Evolutionary conservation across 306 rosid species (phyloP).

Genomic region (Cercis canadensis): DNA sequence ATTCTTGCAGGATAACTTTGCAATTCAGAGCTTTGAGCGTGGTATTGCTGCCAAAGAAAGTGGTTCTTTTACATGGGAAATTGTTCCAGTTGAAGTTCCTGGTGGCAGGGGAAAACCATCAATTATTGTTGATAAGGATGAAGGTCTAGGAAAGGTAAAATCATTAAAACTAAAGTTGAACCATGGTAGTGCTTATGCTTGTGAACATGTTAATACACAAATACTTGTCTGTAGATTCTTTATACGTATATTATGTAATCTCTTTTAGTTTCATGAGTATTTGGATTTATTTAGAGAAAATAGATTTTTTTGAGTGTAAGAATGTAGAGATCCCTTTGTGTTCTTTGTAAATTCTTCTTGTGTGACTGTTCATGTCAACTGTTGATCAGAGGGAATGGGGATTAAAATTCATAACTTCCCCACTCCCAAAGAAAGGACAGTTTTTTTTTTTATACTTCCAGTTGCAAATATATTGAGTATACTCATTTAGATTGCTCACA

Average conservation of each 20-base stretch:
- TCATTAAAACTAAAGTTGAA: constrained; percentile 21
- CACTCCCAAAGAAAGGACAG: constrained; percentile 9
- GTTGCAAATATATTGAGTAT: constrained; percentile 10
- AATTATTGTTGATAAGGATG: constrained; percentile 77
- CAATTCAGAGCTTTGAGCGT: constrained; percentile 91
- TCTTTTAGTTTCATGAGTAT: constrained; percentile 18
- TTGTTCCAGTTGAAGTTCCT: constrained; percentile 92
- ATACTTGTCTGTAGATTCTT: constrained; percentile 17
- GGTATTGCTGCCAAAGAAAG: constrained; percentile 87
- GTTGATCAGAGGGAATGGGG: constrained; percentile 3
- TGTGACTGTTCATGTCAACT: not conserved
- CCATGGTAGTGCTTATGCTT: constrained; percentile 28
- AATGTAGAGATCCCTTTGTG: constrained; percentile 12
- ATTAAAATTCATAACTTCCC: constrained; percentile 15
- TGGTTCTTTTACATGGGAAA: constrained; percentile 89
- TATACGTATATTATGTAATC: constrained; percentile 5
- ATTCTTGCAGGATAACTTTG: constrained; percentile 72
- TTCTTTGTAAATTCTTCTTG: constrained; percentile 7
- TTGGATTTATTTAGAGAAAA: constrained; percentile 16
- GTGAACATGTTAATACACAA: not conserved
- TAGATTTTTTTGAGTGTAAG: constrained; percentile 19
- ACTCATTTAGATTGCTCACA: constrained; percentile 4
- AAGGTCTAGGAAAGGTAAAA: constrained; percentile 90
- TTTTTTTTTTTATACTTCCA: constrained; percentile 16
- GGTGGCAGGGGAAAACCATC: constrained; percentile 98